Evolutionary conservation across 1,284 basidiomycete species (phyloP).

Genomic region (Xerocomus nothofagi): DNA sequence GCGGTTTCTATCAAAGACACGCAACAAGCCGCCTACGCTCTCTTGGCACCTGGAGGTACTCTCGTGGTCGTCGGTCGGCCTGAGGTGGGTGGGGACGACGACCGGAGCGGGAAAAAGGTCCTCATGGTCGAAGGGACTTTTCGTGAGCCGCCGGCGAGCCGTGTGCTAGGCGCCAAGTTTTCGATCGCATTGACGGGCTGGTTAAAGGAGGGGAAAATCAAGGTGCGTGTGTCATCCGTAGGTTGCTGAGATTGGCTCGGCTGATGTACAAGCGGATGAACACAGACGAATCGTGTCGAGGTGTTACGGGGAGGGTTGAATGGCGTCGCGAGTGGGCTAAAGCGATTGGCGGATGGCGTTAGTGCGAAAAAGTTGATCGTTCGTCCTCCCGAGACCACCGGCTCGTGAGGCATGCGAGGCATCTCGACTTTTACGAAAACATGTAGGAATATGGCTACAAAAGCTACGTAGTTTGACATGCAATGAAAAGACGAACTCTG

Average conservation of each 20-base stretch:
- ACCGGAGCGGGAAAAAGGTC: not conserved
- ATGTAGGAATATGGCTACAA: conserved; percentile 1
- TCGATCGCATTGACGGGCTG: conserved; percentile 9
- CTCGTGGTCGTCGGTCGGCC: conserved; percentile 3
- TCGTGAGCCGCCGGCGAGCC: not conserved
- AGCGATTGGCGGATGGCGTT: conserved; percentile 8
- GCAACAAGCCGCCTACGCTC: conserved; percentile 6
- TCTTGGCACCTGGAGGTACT: conserved; percentile 14
- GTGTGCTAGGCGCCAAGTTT: conserved; percentile 11
- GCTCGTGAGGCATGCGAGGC: not conserved
- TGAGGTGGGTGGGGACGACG: not conserved
- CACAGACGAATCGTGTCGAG: conserved; percentile 18
- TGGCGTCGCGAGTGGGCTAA: conserved; percentile 13
- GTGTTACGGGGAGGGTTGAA: conserved; percentile 13
- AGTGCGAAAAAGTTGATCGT: conserved; percentile 22
- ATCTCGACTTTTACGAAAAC: not conserved
- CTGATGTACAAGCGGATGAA: not conserved
- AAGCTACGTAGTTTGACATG: not conserved
- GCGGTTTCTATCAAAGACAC: conserved; percentile 19
- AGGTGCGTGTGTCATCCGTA: conserved; percentile 6
- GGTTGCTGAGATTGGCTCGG: not conserved
- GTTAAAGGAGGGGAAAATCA: conserved; percentile 19
- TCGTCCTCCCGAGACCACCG: conserved; percentile 19
- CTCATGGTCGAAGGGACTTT: conserved; percentile 14
- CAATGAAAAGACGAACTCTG: not conserved